phyloP scores from a whole-genome alignment of 2,329 filamentous ascomycete species.

The Eutypa lata region DNA sequence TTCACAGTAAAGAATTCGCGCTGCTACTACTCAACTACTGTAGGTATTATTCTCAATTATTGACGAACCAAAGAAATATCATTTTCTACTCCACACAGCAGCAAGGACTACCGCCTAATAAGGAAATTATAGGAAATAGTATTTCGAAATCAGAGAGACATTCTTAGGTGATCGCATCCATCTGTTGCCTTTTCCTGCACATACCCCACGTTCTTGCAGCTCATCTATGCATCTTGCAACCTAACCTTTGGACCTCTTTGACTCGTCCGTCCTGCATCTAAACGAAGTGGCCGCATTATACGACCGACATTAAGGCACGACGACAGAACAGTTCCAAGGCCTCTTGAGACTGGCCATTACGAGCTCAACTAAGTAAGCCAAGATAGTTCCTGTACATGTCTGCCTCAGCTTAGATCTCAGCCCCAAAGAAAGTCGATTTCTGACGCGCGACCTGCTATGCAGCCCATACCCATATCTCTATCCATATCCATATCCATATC shows the following conservation, averaged over 20 bases:
- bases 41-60: no score
- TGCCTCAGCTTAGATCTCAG: neutral
- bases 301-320: neutral
- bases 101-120: neutral
- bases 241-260: neutral
- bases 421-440: neutral
- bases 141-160: neutral
- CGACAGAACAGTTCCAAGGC: slow-evolving; percentile 11
- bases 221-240: slow-evolving; percentile 11
- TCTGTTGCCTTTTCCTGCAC: slow-evolving; percentile 25
- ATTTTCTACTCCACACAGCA: neutral
- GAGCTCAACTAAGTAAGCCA: slow-evolving; percentile 11
- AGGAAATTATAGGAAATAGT: neutral
- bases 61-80: no score
- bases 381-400: slow-evolving; percentile 2
- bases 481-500: neutral
- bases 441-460: slow-evolving; percentile 2
- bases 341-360: slow-evolving; percentile 6
- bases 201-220: slow-evolving; percentile 36
- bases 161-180: neutral
- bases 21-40: no score
- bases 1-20: no score
- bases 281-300: slow-evolving; percentile 1
- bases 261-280: slow-evolving; percentile 2
- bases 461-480: neutral